Conservation (phyloP, 805 yeast genomes). For the Kuraishia floccosa region DNA sequence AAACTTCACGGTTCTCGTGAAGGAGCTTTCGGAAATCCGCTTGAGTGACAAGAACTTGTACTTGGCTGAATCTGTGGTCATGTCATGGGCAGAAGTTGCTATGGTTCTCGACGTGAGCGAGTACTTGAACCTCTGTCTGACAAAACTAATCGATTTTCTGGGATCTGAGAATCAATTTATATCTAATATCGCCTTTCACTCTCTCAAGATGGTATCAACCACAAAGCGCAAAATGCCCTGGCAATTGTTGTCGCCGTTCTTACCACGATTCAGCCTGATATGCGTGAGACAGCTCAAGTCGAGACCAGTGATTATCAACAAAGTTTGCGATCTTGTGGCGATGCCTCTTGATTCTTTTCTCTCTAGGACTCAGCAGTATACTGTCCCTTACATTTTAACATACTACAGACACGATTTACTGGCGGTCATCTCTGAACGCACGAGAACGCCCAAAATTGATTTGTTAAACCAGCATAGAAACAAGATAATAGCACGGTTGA, state of each 20-base stretch:
- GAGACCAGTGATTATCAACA: slow-evolving; percentile 41
- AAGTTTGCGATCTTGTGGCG: slow-evolving; percentile 55
- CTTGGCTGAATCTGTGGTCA: slow-evolving; percentile 47
- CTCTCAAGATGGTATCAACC: slow-evolving; percentile 45
- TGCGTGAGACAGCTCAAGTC: slow-evolving; percentile 42
- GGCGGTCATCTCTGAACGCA: slow-evolving; percentile 45
- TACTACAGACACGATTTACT: slow-evolving; percentile 54
- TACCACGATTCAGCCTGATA: slow-evolving; percentile 59
- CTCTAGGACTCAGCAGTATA: slow-evolving; percentile 56
- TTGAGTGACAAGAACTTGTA: slow-evolving; percentile 21
- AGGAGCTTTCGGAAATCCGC: slow-evolving; percentile 27
- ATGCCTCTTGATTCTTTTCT: slow-evolving; percentile 53
- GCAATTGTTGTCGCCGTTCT: slow-evolving; percentile 67
- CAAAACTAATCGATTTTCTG: slow-evolving; percentile 54
- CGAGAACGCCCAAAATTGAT: slow-evolving; percentile 30
- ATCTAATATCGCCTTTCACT: slow-evolving; percentile 57
- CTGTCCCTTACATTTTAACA: slow-evolving; percentile 67
- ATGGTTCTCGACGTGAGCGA: slow-evolving; percentile 50
- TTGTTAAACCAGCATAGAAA: slow-evolving; percentile 38
- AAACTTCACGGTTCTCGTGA: slow-evolving; percentile 32
- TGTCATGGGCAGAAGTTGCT: slow-evolving; percentile 57
- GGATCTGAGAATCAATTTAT: slow-evolving; percentile 57
- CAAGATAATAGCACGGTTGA: slow-evolving; percentile 43
- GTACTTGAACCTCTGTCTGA: slow-evolving; percentile 50
- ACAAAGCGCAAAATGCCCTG: slow-evolving; percentile 57